Evolutionary conservation across 1,284 basidiomycete species (phyloP).

Genomic region (Leccinum subrobustum): DNA sequence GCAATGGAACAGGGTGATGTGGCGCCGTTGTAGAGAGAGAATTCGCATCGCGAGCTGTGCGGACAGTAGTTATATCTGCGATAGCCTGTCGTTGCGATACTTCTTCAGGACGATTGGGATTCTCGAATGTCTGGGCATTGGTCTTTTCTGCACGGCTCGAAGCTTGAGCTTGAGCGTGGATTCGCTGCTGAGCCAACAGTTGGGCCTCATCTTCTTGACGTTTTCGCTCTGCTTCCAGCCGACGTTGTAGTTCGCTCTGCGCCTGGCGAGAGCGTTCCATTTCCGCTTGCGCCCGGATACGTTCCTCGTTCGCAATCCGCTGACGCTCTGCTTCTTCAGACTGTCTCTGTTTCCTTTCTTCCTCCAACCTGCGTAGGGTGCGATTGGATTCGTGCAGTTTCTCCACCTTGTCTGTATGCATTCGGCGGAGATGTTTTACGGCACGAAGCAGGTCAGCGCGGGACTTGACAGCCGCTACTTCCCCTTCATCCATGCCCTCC

Average conservation of each 20-base stretch:
- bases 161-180: slow-evolving; percentile 6
- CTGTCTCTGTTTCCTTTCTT: slow-evolving; percentile 21
- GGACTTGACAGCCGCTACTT: slow-evolving; percentile 12
- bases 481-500: slow-evolving; percentile 28
- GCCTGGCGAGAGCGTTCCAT: slow-evolving; percentile 10
- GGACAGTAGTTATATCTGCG: slow-evolving; percentile 5
- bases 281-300: slow-evolving; percentile 5
- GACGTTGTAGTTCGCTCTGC: slow-evolving; percentile 7
- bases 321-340: slow-evolving; percentile 15
- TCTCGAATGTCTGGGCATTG: not conserved
- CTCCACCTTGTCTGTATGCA: slow-evolving; percentile 19
- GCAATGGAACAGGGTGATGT: not conserved
- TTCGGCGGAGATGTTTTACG: slow-evolving; percentile 19
- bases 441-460: slow-evolving; percentile 13
- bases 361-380: slow-evolving; percentile 20
- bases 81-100: slow-evolving; percentile 10
- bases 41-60: not conserved
- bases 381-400: slow-evolving; percentile 15
- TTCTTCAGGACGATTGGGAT: not conserved
- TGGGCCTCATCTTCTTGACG: slow-evolving; percentile 9
- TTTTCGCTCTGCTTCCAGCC: slow-evolving; percentile 11
- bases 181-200: slow-evolving; percentile 12
- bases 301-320: slow-evolving; percentile 21
- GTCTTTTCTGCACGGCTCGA: not conserved
- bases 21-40: not conserved